These are phyloP conservation scores for Aspergillus aculeatus DNA, from an alignment of 2,329 filamentous ascomycete genomes.

Conservation along the genomic window DNA sequence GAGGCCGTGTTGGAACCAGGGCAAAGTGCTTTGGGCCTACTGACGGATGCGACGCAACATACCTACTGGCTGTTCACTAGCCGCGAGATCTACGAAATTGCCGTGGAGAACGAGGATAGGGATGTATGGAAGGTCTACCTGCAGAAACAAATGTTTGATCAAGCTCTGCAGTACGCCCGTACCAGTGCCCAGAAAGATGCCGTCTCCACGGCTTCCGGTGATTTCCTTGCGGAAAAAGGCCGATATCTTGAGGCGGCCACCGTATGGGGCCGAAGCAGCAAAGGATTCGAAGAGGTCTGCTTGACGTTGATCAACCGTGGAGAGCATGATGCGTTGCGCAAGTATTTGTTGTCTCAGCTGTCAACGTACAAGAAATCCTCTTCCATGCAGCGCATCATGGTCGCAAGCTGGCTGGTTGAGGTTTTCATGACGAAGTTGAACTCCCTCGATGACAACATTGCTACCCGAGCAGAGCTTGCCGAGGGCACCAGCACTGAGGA, in stretches of 20 bases:
- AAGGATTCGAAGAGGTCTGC: conserved; percentile 94
- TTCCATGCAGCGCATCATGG: conserved; percentile 91
- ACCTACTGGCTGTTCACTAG: conserved; percentile 96
- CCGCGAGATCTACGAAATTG: conserved; percentile 89
- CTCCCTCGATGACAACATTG: conserved; percentile 87
- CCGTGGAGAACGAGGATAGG: conserved; percentile 83
- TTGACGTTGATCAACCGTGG: conserved; percentile 85
- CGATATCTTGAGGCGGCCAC: conserved; percentile 82
- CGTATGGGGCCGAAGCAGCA: conserved; percentile 92
- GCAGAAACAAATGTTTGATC: conserved; percentile 80
- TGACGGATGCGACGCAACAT: conserved; percentile 88
- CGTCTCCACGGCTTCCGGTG: conserved; percentile 87
- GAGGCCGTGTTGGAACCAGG: conserved; percentile 79
- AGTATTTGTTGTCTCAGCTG: conserved; percentile 84
- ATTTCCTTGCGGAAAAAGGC: conserved; percentile 78
- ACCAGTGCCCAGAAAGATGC: conserved; percentile 80
- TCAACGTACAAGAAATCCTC: conserved; percentile 76
- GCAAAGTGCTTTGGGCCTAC: conserved; percentile 77
- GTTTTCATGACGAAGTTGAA: conserved; percentile 98
- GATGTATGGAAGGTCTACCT: conserved; percentile 96
- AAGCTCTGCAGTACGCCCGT: conserved; percentile 80
- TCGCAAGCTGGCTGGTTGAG: conserved; percentile 92
- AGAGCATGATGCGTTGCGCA: conserved; percentile 85
- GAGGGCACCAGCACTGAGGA: conserved; percentile 70
- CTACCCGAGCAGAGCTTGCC: conserved; percentile 78